Conservation (phyloP, 345 rosid species). For the Chamaenerion angustifolium region DNA sequence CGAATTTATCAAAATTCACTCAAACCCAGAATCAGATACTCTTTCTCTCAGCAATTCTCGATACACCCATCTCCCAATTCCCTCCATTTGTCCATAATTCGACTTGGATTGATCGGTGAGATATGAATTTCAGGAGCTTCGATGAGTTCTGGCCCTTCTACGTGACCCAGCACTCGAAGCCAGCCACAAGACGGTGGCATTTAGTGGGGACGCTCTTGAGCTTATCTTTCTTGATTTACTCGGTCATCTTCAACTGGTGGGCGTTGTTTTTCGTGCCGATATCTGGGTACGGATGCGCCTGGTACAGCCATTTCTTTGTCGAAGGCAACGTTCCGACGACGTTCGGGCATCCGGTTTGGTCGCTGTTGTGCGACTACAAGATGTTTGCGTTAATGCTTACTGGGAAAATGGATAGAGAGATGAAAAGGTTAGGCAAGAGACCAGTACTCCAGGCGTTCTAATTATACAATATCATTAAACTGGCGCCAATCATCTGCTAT, state of each 20-base stretch:
- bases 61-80: neutral
- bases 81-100: neutral
- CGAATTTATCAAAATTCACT: neutral
- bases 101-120: neutral
- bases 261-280: constrained; percentile 48
- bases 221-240: constrained; percentile 27
- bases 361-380: constrained; percentile 72
- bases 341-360: constrained; percentile 87
- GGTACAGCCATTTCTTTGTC: constrained; percentile 96
- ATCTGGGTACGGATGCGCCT: constrained; percentile 65
- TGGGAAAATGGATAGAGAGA: constrained; percentile 89
- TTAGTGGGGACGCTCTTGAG: constrained; percentile 57
- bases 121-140: constrained; percentile 81
- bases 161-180: constrained; percentile 81
- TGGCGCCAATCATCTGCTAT: too few relatives aligned
- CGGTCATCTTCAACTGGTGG: constrained; percentile 51
- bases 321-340: constrained; percentile 74
- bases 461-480: constrained; percentile 1
- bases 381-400: constrained; percentile 93
- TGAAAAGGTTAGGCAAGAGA: constrained; percentile 87
- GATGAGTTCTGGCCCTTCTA: constrained; percentile 95
- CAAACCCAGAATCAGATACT: neutral
- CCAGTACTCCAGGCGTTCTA: constrained; percentile 59
- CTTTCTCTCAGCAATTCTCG: neutral
- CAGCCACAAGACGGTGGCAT: constrained; percentile 77